Evolutionary conservation across 2,329 filamentous ascomycete genomes (phyloP).

Genomic region (Scedosporium apiospermum): DNA sequence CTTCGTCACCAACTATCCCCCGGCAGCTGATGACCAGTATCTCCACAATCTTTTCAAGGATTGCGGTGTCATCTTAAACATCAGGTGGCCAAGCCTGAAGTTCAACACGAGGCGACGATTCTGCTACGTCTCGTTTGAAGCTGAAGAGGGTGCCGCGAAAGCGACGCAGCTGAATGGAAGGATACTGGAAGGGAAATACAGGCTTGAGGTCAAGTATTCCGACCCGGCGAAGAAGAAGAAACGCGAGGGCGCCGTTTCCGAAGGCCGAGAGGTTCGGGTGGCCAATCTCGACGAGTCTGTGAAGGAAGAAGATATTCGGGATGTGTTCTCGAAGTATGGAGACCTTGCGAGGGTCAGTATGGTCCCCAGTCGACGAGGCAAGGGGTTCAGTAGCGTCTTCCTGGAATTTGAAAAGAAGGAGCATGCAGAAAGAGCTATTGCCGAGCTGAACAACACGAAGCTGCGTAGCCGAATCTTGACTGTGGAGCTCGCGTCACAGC

Average conservation of each 20-base stretch:
- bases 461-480: constrained; percentile 58
- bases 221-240: constrained; percentile 70
- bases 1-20: constrained; percentile 85
- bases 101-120: constrained; percentile 83
- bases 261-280: constrained; percentile 79
- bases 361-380: constrained; percentile 41
- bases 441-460: constrained; percentile 61
- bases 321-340: constrained; percentile 67
- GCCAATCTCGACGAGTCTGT: constrained; percentile 55
- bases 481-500: constrained; percentile 45
- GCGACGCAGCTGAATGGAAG: constrained; percentile 67
- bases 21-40: constrained; percentile 61
- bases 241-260: constrained; percentile 71
- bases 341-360: constrained; percentile 64
- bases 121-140: constrained; percentile 87
- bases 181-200: constrained; percentile 56
- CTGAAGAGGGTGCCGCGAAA: constrained; percentile 54
- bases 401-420: constrained; percentile 65
- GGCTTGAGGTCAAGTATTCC: constrained; percentile 71
- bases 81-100: constrained; percentile 87
- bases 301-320: constrained; percentile 58
- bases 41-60: constrained; percentile 59
- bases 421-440: constrained; percentile 55
- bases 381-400: constrained; percentile 71
- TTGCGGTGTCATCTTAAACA: constrained; percentile 73